Conservation (phyloP, 306 rosid genomes). For the Cyclanthera cordifolia region DNA sequence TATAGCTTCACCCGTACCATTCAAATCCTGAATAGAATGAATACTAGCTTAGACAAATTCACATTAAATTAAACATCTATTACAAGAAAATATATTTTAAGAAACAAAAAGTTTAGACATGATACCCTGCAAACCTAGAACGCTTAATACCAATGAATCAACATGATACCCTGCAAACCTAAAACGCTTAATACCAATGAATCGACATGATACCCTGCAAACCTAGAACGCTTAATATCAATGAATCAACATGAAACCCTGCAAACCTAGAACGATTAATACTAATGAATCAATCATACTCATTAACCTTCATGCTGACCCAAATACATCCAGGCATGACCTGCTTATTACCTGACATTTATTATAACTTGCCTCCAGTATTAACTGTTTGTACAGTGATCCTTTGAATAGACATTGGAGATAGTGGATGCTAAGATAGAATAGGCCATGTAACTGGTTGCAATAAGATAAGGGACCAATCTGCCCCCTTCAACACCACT, state of each 20-base stretch:
- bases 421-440: neutral
- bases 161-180: neutral
- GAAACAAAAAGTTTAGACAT: neutral
- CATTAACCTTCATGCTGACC: neutral
- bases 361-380: neutral
- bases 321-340: neutral
- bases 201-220: neutral
- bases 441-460: neutral
- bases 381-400: neutral
- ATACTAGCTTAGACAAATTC: slow-evolving; percentile 19
- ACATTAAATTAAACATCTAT: neutral
- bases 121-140: neutral
- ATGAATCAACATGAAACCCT: neutral
- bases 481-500: neutral
- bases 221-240: neutral
- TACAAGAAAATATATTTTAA: neutral
- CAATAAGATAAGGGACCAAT: neutral
- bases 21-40: slow-evolving; percentile 33
- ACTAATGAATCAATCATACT: neutral
- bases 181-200: neutral
- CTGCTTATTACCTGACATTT: neutral
- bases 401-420: neutral
- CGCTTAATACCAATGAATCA: neutral
- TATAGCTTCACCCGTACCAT: slow-evolving; percentile 20
- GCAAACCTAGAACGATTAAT: neutral